Base-by-base conservation (phyloP, 371 early-diverging fungal species). In the Mortierella sp. region DNA sequence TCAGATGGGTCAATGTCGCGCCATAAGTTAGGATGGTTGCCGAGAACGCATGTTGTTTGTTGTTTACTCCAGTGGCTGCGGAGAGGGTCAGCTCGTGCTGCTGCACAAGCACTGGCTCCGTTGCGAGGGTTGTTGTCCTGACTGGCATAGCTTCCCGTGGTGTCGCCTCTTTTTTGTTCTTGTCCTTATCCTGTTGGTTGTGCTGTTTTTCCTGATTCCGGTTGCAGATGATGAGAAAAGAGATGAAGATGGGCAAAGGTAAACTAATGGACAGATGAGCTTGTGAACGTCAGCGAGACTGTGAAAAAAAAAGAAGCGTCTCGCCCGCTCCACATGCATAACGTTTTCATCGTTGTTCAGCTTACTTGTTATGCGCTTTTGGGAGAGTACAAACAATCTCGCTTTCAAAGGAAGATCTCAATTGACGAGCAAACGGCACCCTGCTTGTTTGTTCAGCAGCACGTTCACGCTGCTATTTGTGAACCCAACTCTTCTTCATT, bases 1-100 rank as follows among this genome's bases (percentile, higher is more conserved):
- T 69, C 26, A 84, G 54, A 43, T 84, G 85, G 5, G 81, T 84
- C 40, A 84, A 31, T 21, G 85, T 80, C 21, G 85, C 85, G 34
- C 85, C 85, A 76, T 78, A 84, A 11, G 85, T 84, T 31, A 84
- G 31, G 24, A 84, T 75, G 37, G 73, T 84, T 19, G 76, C 81
- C 6, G 85, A 80, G 24, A 80, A 28, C 31, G 28, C 28, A 28
- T 46, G 71, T 6, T 26, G 21, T n/a, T 50, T 34, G n/a, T 14
- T 24, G 50, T 31, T 28, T 34, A 74, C 5, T 26, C 28, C 37
- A 31, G 59, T 69, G n/a, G 26, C 37, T 0, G 75, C 21, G 70
- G 24, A 8, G 4, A 69, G 64, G 13, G 74, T 59, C 31, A 84
- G 37, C 19, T 57, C 57, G 69, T 84, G 85, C 24, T 78, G 78